These are phyloP conservation scores for Micromonas commoda DNA, from an alignment of 139 green algal species.

Conservation along the genomic window DNA sequence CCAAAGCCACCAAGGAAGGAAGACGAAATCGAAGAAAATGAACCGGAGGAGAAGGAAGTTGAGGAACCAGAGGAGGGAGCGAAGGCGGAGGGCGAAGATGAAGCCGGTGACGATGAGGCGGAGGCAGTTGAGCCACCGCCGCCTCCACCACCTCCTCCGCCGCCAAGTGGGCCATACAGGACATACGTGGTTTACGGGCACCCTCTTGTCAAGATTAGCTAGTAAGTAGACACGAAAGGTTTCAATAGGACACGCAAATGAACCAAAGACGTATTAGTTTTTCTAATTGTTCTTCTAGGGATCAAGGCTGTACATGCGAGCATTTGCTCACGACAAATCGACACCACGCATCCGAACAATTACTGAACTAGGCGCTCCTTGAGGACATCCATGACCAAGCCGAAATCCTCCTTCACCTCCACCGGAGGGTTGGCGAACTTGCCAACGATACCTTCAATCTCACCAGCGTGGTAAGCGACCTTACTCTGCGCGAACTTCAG, in stretches of 20 bases:
- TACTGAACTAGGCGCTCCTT: conserved; percentile 22
- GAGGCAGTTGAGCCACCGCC: background rate
- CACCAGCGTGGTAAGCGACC: conserved; percentile 86
- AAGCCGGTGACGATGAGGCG: background rate
- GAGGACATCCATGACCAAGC: conserved; percentile 85
- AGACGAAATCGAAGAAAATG: background rate
- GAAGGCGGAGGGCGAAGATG: background rate
- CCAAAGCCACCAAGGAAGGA: background rate
- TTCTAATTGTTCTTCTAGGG: no score
- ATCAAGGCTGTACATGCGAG: no score
- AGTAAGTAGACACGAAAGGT: no score
- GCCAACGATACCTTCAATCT: conserved; percentile 64
- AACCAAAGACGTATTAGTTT: no score
- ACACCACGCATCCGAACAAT: no score
- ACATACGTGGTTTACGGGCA: no score
- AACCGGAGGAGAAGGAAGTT: background rate
- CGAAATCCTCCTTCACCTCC: conserved; percentile 79
- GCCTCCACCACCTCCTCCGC: no score
- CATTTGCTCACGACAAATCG: no score
- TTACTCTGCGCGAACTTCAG: conserved; percentile 98
- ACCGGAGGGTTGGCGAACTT: conserved; percentile 89
- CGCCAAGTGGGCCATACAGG: no score
- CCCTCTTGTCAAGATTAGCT: no score
- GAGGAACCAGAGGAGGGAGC: background rate
- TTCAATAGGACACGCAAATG: no score